Evolutionary conservation across 129 eudicot species (phyloP).

Genomic region (Arctium minus): DNA sequence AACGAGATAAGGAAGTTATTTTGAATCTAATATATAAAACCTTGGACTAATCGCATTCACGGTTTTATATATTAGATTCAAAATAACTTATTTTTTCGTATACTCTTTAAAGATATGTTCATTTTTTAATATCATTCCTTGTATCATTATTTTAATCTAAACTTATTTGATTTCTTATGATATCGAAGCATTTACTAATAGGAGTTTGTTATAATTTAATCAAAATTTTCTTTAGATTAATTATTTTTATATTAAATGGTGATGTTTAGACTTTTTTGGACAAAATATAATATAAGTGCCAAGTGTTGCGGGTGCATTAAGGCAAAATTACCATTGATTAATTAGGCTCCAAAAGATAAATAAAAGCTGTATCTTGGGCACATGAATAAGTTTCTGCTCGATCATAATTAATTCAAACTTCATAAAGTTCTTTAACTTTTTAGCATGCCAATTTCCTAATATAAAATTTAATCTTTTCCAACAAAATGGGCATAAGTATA

Average conservation of each 20-base stretch:
- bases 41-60: too few species aligned
- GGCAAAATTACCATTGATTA: not conserved
- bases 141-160: not conserved
- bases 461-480: not conserved
- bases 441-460: constrained; percentile 16
- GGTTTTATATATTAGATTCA: too few species aligned
- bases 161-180: not conserved
- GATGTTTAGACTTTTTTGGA: not conserved
- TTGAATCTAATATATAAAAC: too few species aligned
- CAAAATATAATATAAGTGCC: not conserved
- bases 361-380: constrained; percentile 14
- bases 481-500: not conserved
- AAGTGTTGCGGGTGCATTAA: constrained; percentile 1
- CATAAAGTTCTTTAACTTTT: constrained; percentile 16
- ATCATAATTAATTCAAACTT: constrained; percentile 13
- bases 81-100: too few species aligned
- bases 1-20: too few species aligned
- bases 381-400: constrained; percentile 3
- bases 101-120: too few species aligned
- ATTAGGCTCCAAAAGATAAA: constrained; percentile 4
- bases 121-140: not conserved
- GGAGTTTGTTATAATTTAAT: too few species aligned
- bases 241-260: not conserved
- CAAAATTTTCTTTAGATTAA: not conserved
- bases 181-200: not conserved